Base-by-base conservation (phyloP, 352 stramenopile species). In the Blastocystis sp. region DNA sequence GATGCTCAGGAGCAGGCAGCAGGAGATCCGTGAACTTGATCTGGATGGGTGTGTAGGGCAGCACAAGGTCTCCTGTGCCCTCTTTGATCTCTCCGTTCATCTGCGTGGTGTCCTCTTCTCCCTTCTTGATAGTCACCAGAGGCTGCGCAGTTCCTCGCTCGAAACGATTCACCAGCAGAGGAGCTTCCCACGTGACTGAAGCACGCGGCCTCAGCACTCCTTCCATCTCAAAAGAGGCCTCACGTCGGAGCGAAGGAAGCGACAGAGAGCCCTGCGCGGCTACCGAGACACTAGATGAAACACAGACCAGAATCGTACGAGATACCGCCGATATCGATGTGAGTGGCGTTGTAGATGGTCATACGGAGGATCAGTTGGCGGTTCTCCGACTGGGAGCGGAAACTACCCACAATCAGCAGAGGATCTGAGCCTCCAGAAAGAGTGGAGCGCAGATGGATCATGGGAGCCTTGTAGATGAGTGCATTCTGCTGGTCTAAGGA, bases 1-100 rank as follows among this genome's bases (percentile, higher is more conserved):
- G 55, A 65, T 89, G 66, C 13, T 59, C 43, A 18, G 78, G 78
- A 30, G 78, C 53, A 11, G 55, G 78, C 16, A 89, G 50, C n/a
- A 89, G 50, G 24, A 89, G 43, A 34, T 89, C 78, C 3, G 78
- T 89, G 64, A 89, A 89, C 78, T 89, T 89, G 47, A 89, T 89
- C 78, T 89, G 41, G 55, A 89, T 89, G 37, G 78, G 78, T 13
- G 78, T 89, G 45, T 89, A 89, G 13, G 78, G 78, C 50, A 89
- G 50, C 63, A 89, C 66, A 7, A 89, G 66, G 39, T 89, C 78
- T n/a, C 78, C 78, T n/a, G 45, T 63, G 26, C 63, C 63, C 53
- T 89, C 63, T 62, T 64, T 89, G 66, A 89, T 89, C 2, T 13
- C 26, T 9, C 66, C 63, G 55, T 65, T 56, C 18, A 89, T 37